phyloP scores from a whole-genome alignment of 345 rosid genomes.

The Abelmoschus esculentus region DNA sequence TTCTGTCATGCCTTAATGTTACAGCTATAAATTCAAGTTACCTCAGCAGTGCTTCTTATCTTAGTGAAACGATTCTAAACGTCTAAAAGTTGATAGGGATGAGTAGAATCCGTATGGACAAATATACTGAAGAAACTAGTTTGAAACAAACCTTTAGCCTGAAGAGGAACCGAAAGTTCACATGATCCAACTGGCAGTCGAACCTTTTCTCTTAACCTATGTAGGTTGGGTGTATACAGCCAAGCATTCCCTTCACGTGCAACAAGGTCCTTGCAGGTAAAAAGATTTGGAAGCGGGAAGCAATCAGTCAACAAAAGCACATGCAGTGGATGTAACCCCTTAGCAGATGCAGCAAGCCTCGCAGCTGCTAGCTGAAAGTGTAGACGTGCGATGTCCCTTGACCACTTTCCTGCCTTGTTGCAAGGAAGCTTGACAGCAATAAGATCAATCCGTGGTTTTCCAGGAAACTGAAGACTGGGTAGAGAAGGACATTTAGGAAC shows the following conservation, averaged over 20 bases:
- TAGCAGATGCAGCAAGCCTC: conserved; percentile 67
- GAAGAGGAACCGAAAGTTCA: conserved; percentile 76
- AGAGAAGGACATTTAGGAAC: conserved; percentile 74
- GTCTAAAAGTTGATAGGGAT: background rate
- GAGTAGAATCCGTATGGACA: conserved; percentile 6
- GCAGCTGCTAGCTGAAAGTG: conserved; percentile 85
- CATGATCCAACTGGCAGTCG: conserved; percentile 85
- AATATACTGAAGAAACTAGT: conserved; percentile 2
- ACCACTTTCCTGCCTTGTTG: conserved; percentile 53
- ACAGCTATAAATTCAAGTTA: background rate
- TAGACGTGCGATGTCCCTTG: conserved; percentile 75
- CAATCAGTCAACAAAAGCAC: conserved; percentile 63
- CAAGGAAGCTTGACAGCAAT: conserved; percentile 78
- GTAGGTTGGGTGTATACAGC: conserved; percentile 65
- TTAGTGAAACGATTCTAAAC: background rate
- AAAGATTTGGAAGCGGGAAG: conserved; percentile 69
- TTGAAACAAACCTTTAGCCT: conserved; percentile 58
- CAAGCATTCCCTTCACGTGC: conserved; percentile 50
- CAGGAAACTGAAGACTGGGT: conserved; percentile 57
- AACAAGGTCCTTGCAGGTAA: conserved; percentile 70
- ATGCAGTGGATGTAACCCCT: conserved; percentile 61
- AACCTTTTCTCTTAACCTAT: conserved; percentile 52
- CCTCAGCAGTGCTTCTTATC: background rate
- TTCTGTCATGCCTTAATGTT: background rate
- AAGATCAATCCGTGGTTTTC: conserved; percentile 69